A percentile compares a stretch with the other conserved stretches of the same genome.
Conservation (phyloP, 176 grass and related monocot species). For the Raddia guianensis region DNA sequence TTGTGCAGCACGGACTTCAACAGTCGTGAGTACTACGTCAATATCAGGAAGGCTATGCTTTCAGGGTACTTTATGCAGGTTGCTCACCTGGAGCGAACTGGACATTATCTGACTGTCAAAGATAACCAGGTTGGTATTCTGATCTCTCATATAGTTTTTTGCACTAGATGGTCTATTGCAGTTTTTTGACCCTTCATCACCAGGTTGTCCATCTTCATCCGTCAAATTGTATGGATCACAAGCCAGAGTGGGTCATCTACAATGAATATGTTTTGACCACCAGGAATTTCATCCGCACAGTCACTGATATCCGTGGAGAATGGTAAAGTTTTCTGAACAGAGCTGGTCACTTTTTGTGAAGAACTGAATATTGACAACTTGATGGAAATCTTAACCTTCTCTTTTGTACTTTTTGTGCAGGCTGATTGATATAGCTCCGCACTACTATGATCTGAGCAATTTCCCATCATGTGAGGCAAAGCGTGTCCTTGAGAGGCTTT, state of each 20-base stretch:
- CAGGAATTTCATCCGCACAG: conserved; percentile 90
- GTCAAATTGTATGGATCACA: conserved; percentile 89
- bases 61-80: conserved; percentile 99
- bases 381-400: neutral
- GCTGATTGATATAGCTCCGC: conserved; percentile 78
- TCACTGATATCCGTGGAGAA: conserved; percentile 87
- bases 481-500: conserved; percentile 78
- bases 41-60: conserved; percentile 88
- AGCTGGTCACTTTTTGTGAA: neutral
- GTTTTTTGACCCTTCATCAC: neutral
- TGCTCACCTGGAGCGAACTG: conserved; percentile 87
- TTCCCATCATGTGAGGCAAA: conserved; percentile 88
- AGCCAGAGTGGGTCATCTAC: conserved; percentile 98
- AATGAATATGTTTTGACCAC: conserved; percentile 95
- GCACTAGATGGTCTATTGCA: neutral
- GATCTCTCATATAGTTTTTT: neutral
- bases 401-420: conserved; percentile 41
- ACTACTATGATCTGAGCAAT: conserved; percentile 87
- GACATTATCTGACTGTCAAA: conserved; percentile 93
- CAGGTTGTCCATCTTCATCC: conserved; percentile 98
- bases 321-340: conserved; percentile 60
- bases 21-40: conserved; percentile 84
- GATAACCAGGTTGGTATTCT: conserved; percentile 84
- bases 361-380: neutral
- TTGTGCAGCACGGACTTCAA: conserved; percentile 91